Evolutionary conservation across 768 basidiomycete species (phyloP), one percentile per base, ranked within the genome.

Genomic region (Boletus rex-veris): DNA sequence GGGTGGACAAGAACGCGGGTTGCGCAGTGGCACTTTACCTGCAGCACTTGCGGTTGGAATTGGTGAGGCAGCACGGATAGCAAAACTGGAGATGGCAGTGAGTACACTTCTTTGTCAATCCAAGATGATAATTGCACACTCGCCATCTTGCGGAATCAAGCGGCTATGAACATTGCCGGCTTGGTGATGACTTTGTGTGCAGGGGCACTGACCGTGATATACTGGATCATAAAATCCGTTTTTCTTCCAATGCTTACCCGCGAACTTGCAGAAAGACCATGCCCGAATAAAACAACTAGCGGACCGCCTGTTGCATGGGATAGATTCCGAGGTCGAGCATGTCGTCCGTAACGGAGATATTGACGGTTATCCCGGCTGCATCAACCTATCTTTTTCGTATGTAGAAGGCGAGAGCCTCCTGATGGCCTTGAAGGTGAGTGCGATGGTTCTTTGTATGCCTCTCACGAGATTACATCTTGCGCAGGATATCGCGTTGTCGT

Each of bases 331-430:
- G 60, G 88, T 98, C 19, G 91, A 93, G 58, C 85, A 90, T 60
- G 92, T 99, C 52, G 85, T 96, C 41, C 85, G 97, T 37, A 99
- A 99, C 65, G 97, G 97, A 12, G 96, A 98, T 67, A 74, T 79
- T 0, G 78, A 86, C 53, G 97, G 97, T 19, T 99, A 96, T 72
- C 86, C 94, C 1, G 97, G 97, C 38, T 99, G 97, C 69, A 83
- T 98, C 68, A 98, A 98, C 71, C 79, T 98, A 40, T 92, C 89
- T 59, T 98, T 98, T 68, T 84, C 94, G 3, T 98, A 97, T 66
- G 94, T 98, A 36, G 96, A 98, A 70, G 96, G 96, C 21, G 96
- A 98, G 73, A 93, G 90, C 70, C 79, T 99, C 59, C 72, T 99
- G 55, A 99, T 99, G 97, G 95, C 96, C 11, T 72, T 99, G 61